These are phyloP conservation scores for Tuctoria greenei DNA, from an alignment of 176 grass and related monocot species.

Conservation along the genomic window DNA sequence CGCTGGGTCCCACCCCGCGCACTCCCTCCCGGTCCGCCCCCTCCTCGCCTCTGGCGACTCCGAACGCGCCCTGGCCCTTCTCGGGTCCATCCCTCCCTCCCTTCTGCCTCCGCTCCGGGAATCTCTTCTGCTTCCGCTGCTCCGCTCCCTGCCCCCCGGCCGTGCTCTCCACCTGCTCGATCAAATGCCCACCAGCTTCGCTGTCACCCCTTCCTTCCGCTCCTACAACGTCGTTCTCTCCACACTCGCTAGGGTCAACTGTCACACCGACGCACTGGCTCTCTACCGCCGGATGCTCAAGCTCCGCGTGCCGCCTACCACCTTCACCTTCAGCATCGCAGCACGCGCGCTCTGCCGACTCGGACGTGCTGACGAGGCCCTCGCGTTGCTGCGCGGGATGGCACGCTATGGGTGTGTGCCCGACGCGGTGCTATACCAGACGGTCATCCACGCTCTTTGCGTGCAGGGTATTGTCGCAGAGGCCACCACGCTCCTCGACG, in stretches of 20 bases:
- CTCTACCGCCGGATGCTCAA: slow-evolving; percentile 67
- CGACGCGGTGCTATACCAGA: slow-evolving; percentile 77
- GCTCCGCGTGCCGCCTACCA: slow-evolving; percentile 62
- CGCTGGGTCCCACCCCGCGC: slow-evolving; percentile 50
- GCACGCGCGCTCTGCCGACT: slow-evolving; percentile 63
- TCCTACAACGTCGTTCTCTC: slow-evolving; percentile 70
- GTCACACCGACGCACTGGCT: slow-evolving; percentile 45
- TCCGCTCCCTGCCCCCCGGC: slow-evolving; percentile 50
- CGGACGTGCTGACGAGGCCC: slow-evolving; percentile 57
- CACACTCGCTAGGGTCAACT: slow-evolving; percentile 51
- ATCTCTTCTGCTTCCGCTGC: slow-evolving; percentile 45
- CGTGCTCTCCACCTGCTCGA: slow-evolving; percentile 76
- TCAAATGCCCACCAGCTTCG: slow-evolving; percentile 56
- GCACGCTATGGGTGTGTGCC: slow-evolving; percentile 75
- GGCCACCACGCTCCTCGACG: slow-evolving; percentile 64
- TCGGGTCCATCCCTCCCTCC: slow-evolving; percentile 43
- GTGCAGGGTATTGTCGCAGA: slow-evolving; percentile 52
- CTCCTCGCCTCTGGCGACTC: slow-evolving; percentile 53
- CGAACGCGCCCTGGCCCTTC: slow-evolving; percentile 38
- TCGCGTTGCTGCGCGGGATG: slow-evolving; percentile 63
- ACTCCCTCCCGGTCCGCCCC: slow-evolving; percentile 53
- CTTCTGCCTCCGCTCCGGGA: slow-evolving; percentile 54
- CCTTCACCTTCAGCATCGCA: slow-evolving; percentile 63
- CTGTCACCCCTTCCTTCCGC: slow-evolving; percentile 61
- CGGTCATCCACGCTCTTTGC: slow-evolving; percentile 61